Evolutionary conservation across 306 rosid genomes (phyloP), one percentile per base, ranked within the genome.

Genomic region (Sophora flavescens): DNA sequence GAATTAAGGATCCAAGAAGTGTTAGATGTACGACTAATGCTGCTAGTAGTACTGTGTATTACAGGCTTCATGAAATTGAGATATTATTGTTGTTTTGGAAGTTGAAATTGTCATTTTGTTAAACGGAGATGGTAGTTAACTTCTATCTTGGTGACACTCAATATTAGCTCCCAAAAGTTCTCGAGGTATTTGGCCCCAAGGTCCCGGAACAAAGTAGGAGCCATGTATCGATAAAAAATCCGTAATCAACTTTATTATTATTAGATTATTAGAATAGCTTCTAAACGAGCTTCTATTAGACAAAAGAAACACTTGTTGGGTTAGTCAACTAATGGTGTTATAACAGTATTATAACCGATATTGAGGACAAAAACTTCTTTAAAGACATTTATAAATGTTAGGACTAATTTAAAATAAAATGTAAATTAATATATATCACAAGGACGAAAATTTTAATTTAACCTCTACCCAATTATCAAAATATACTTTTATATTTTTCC

Each of bases 1-100:
- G 76, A 63, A 63, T 42, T 13, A 32, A 63, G 70, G 58, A 78
- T 41, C 10, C 69, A 17, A 60, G 69, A 51, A n/a, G 70, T 44
- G 42, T 72, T 74, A 74, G 75, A 76, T 78, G 86, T 83, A 83
- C 62, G 70, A 67, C 68, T 82, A 59, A 52, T 14, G 42, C 81
- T 58, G 61, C 45, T 73, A 48, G 33, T 73, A 32, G 77, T 10
- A 48, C 22, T 78, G 74, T 74, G 74, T 67, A 61, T 82, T 81
- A 58, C 71, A 68, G 77, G 60, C 15, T 74, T 41, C 57, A 36
- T 68, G 57, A 1, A 44, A 12, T 68, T 52, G 68, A 73, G 80
- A 78, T 0, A 22, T 22, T 22, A 22, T 22, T 78, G 56, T 71
- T 72, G 32, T 67, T 51, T 76, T 63, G 74, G 45, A 66, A 30